Evolutionary conservation across 2,329 filamentous ascomycete genomes (phyloP), one percentile per base, ranked within the genome.

Genomic region (Alternaria alternata): DNA sequence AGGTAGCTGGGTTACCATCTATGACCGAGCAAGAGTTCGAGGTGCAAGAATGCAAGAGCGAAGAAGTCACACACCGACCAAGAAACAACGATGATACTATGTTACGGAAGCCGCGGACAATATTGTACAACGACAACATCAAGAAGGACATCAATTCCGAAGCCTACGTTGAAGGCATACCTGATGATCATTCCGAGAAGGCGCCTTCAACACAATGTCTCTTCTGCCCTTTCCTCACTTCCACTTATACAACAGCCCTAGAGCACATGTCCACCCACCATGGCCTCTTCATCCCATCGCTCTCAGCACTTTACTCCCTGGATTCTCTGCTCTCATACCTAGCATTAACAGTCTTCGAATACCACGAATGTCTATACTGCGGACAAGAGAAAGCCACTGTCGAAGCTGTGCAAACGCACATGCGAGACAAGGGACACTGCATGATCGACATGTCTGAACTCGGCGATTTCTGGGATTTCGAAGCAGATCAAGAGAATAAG

Each of bases 291-390:
- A 4, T 36, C 4, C 28, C 22, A 32, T 1, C 7, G 3, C 12
- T 18, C 12, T 22, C 43, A 4, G 14, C 3, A n/a, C 11, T 30
- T 12, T 38, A 39, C 22, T 38, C 43, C 9, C 2, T 59, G 12
- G 30, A 46, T 11, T 54, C 52, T 5, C 14, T 59, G 7, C 39
- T 59, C 3, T 24, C 57, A n/a, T 56, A 59, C 26, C 39, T 59
- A 3, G 41, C 44, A 4, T 9, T 34, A 2, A 24, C 46, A 5
- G 32, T 59, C 7, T 46, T 39, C 30, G 5, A 48, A 16, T 44
- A 56, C 7, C 39, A 36, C 16, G 57, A 59, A 26, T 59, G 57
- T 28, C 26, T 59, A n/a, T 56, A 46, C 22, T 59, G 57, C 14
- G 46, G 38, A 8, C n/a, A 26, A 3, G 24, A 36, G 2, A 59